Evolutionary conservation across 768 basidiomycete genomes (phyloP), one percentile per base, ranked within the genome.

Genomic region (Kwoniella botswanensis): DNA sequence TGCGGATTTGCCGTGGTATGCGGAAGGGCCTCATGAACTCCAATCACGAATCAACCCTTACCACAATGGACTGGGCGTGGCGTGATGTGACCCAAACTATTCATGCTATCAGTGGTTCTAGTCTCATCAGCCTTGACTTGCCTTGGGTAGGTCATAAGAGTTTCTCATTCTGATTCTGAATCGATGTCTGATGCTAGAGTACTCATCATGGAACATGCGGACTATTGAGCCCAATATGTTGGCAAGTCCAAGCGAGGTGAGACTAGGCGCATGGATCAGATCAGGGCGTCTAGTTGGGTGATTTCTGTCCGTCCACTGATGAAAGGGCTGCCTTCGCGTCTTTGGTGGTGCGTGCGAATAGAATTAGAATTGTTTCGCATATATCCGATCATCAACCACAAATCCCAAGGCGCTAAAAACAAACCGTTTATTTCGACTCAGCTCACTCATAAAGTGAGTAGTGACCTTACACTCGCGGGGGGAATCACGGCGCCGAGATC

Each of bases 311-410:
- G 15, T 10, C 29, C 10, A 26, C 15, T 12, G 21, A 10, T 26
- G 21, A 24, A 26, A 17, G 57, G 54, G 54, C 15, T 58, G 22
- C 26, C 57, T 35, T 58, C 41, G 24, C 57, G 11, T 13, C 29
- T 50, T 50, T 18, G 12, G 46, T 18, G 18, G 13, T 50, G 18
- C 46, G 18, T 58, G 57, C 21, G 35, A 35, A 6, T 35, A 35
- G 35, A 9, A 35, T 35, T 35, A 35, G 35, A 58, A 58, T 58
- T 58, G 57, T 58, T 58, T 58, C 57, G 57, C 57, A 35, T 26
- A 26, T 58, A 26, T 58, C 57, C 57, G 57, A 55, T 50, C 46
- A 50, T 50, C 46, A 50, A 35, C 46, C 46, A 50, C 18, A 50
- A 11, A 50, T 15, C 13, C 46, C 46, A 50, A 50, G 46, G 46